Percentiles rank a stretch among this genome's conserved stretches.
phyloP scores from a whole-genome alignment of 2,329 filamentous ascomycete species.

The Ascochyta koolunga region DNA sequence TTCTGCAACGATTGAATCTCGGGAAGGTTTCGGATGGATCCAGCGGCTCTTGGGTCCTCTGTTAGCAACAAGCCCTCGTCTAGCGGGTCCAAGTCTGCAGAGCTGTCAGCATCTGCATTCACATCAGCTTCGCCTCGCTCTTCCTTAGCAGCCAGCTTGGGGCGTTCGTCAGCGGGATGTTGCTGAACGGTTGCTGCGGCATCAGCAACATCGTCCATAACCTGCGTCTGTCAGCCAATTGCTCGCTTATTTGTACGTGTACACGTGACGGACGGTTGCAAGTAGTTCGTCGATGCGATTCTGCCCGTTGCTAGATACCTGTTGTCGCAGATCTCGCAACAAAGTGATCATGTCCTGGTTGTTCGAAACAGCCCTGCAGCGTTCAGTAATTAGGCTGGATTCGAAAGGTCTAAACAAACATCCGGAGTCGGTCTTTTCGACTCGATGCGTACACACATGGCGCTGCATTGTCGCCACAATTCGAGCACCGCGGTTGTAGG shows the following conservation, averaged over 20 bases:
- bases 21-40: conserved; percentile 31
- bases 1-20: conserved; percentile 34
- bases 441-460: conserved; percentile 43
- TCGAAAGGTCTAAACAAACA: conserved; percentile 25
- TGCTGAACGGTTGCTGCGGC: conserved; percentile 17
- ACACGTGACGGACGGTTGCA: conserved; percentile 14
- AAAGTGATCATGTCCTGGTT: conserved; percentile 39
- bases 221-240: conserved; percentile 16
- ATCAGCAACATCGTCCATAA: conserved; percentile 28
- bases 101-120: conserved; percentile 34
- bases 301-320: conserved; percentile 16
- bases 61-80: conserved; percentile 32
- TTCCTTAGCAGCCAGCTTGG: conserved; percentile 5
- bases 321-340: conserved; percentile 26
- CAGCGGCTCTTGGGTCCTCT: conserved; percentile 33
- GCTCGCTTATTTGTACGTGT: background rate
- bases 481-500: conserved; percentile 38
- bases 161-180: conserved; percentile 18
- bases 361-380: conserved; percentile 31
- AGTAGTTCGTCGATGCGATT: conserved; percentile 32
- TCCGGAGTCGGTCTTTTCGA: conserved; percentile 45
- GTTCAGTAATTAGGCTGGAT: conserved; percentile 8
- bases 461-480: conserved; percentile 36
- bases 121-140: conserved; percentile 27
- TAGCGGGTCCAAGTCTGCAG: conserved; percentile 28